Conservation (phyloP, 768 basidiomycete species). For the Tricholomella constricta region DNA sequence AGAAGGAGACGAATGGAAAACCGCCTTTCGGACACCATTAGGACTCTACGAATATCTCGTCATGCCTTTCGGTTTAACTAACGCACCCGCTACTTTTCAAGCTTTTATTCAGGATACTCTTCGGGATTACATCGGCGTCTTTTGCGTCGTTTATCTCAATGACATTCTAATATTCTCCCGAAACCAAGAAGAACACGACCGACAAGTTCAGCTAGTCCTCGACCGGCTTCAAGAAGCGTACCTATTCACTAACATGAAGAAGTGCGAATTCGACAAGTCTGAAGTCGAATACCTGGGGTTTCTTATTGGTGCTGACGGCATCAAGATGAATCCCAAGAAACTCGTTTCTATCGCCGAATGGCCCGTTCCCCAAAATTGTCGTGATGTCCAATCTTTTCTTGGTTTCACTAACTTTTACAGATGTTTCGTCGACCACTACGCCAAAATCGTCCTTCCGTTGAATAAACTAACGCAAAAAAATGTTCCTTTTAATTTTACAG, state of each 20-base stretch:
- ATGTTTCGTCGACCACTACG: slow-evolving; percentile 28
- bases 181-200: slow-evolving; percentile 33
- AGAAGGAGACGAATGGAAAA: slow-evolving; percentile 44
- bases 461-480: slow-evolving; percentile 26
- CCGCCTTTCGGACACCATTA: slow-evolving; percentile 38
- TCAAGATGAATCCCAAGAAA: slow-evolving; percentile 42
- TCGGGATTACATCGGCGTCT: slow-evolving; percentile 34
- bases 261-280: slow-evolving; percentile 39
- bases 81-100: slow-evolving; percentile 45
- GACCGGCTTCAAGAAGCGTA: slow-evolving; percentile 26
- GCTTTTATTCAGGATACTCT: slow-evolving; percentile 42
- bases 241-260: slow-evolving; percentile 38
- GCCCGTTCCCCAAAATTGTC: slow-evolving; percentile 30
- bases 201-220: slow-evolving; percentile 34
- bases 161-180: slow-evolving; percentile 47
- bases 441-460: slow-evolving; percentile 22
- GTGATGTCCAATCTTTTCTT: slow-evolving; percentile 35
- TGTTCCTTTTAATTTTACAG: slow-evolving; percentile 17
- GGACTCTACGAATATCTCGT: slow-evolving; percentile 41
- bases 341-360: slow-evolving; percentile 36
- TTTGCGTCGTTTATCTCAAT: slow-evolving; percentile 44
- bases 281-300: slow-evolving; percentile 45
- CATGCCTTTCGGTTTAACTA: slow-evolving; percentile 39
- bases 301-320: slow-evolving; percentile 28
- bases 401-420: slow-evolving; percentile 37